Base-by-base conservation (phyloP, 441 rosid species). In the Croton laevigatus region DNA sequence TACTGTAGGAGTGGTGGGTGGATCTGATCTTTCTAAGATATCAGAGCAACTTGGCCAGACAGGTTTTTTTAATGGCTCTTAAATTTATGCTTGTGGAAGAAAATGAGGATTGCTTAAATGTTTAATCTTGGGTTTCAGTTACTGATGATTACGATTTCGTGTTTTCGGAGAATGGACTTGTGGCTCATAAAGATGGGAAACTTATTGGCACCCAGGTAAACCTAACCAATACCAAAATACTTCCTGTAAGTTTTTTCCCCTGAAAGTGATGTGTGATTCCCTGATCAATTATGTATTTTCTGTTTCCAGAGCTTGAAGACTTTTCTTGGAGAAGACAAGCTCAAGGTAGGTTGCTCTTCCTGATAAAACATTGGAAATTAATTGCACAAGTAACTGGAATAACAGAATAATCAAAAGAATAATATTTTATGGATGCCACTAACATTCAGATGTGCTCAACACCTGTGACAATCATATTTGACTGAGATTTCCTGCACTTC, bases 121-220 rank as follows among this genome's bases (percentile, higher is more conserved):
- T 17, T 2, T 22, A 27, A 27, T 72, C 57, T 22, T 60, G n/a
- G 48, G 2, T 71, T 42, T 83, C 95, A 95, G 98, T 95, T 65
- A 83, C 75, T 42, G 34, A 79, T 65, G 99, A 93, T 73, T 95
- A 88, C 75, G 97, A 95, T 82, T 95, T 86, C 58, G 95, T 86
- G 17, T 95, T 95, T 76, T 89, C 99, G 70, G 98, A 95, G 86
- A 95, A 95, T 84, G 99, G 98, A 54, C 99, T 95, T 76, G 92
- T 93, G 76, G 98, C 99, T 68, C 89, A 93, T 66, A 88, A 95
- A 83, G 92, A 86, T 72, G 99, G 99, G 61, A 76, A 91, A 66
- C 87, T 89, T 72, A 88, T 91, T 75, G 99, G 88, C 68, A 78
- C 85, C 37, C 90, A 93, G 99, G 99, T 93, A 80, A 48, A 52